Evolutionary conservation across 352 stramenopile species (phyloP).

Genomic region (Thalassiosira livingstoniorum): DNA sequence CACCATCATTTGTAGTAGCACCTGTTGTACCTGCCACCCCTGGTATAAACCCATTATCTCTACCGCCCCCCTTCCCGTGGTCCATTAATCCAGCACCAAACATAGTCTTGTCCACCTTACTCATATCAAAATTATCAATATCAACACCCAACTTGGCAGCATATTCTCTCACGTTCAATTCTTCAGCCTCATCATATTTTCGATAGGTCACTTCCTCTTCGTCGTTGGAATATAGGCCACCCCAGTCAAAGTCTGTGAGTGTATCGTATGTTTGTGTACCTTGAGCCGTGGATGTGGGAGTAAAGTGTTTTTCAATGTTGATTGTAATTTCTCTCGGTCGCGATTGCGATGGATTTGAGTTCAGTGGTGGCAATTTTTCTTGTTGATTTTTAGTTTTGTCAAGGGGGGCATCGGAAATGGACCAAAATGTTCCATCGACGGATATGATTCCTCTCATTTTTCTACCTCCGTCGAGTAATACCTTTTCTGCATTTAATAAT

Average conservation of each 20-base stretch:
- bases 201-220: constrained; percentile 74
- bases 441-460: constrained; percentile 71
- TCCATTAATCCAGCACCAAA: constrained; percentile 69
- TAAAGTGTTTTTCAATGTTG: constrained; percentile 79
- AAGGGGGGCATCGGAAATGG: constrained; percentile 57
- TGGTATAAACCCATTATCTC: no score
- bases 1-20: background rate
- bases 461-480: constrained; percentile 72
- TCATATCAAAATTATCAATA: constrained; percentile 83
- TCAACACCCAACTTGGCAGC: constrained; percentile 80
- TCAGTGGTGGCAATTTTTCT: background rate
- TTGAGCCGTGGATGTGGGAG: constrained; percentile 20
- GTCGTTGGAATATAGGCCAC: constrained; percentile 77
- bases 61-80: background rate
- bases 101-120: constrained; percentile 83
- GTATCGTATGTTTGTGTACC: constrained; percentile 56
- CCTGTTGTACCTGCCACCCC: background rate
- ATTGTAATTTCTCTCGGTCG: constrained; percentile 61
- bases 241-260: constrained; percentile 80
- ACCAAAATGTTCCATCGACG: constrained; percentile 84
- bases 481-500: constrained; percentile 24
- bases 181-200: constrained; percentile 78
- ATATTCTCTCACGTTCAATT: constrained; percentile 83
- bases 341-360: background rate
- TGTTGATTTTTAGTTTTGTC: constrained; percentile 4